Percentiles rank a stretch among this genome's conserved stretches.
Conservation (phyloP, 2,329 filamentous ascomycete species). For the Allantophomopsis lycopodina region DNA sequence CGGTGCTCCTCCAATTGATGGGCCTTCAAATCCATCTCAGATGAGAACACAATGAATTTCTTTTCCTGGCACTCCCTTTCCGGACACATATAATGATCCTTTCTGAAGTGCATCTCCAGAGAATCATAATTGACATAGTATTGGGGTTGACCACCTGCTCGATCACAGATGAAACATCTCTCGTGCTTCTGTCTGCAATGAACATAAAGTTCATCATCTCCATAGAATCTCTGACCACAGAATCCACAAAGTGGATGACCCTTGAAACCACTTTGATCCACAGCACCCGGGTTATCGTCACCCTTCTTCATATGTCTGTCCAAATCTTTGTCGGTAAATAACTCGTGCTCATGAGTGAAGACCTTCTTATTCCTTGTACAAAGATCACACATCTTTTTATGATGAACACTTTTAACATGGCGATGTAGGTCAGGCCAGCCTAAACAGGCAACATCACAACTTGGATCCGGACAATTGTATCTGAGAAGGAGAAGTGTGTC, state of each 20-base stretch:
- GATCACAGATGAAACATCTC: constrained; percentile 86
- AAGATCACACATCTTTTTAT: constrained; percentile 82
- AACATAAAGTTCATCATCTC: constrained; percentile 84
- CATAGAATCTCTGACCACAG: constrained; percentile 85
- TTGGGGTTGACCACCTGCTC: constrained; percentile 38
- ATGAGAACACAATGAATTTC: constrained; percentile 95
- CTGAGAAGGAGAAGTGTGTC: constrained; percentile 79
- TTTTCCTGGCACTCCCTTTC: constrained; percentile 87
- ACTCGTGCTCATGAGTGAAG: constrained; percentile 93
- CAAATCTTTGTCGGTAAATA: constrained; percentile 72
- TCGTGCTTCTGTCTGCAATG: constrained; percentile 94
- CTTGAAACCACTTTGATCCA: constrained; percentile 90
- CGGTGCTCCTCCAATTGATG: constrained; percentile 81
- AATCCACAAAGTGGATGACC: constrained; percentile 93
- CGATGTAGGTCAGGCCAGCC: constrained; percentile 67
- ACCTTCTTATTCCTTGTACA: constrained; percentile 94
- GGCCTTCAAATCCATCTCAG: constrained; percentile 87
- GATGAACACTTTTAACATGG: constrained; percentile 71
- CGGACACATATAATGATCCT: constrained; percentile 74
- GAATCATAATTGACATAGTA: constrained; percentile 86
- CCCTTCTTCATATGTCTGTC: constrained; percentile 81
- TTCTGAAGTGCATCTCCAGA: constrained; percentile 74
- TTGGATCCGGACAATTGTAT: constrained; percentile 84
- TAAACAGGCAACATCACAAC: constrained; percentile 75
- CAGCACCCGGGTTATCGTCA: constrained; percentile 78